phyloP scores from a whole-genome alignment of 345 rosid genomes.

The Bruguiera sexangula region DNA sequence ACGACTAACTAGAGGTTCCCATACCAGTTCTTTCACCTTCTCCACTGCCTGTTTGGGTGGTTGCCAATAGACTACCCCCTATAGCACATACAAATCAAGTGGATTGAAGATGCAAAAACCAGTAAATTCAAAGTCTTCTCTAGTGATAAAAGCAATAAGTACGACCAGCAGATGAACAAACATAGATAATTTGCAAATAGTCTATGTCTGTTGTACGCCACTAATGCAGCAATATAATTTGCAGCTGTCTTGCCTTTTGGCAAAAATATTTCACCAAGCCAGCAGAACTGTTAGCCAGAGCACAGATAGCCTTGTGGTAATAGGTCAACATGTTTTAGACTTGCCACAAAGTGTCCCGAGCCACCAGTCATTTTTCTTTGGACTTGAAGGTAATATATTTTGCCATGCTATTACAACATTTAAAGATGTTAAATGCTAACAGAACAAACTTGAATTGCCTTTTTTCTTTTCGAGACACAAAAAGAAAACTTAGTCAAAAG shows the following conservation, averaged over 20 bases:
- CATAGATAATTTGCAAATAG: neutral
- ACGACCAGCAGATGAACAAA: neutral
- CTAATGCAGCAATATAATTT: too few relatives aligned
- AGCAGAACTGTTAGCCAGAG: neutral
- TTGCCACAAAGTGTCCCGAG: too few relatives aligned
- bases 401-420: neutral
- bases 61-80: conserved; percentile 96
- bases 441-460: neutral
- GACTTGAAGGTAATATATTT: neutral
- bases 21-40: conserved; percentile 71
- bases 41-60: conserved; percentile 79
- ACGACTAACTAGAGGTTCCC: conserved; percentile 69
- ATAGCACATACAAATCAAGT: conserved; percentile 4
- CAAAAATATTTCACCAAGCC: neutral
- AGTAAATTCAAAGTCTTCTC: neutral
- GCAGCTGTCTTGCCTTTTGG: neutral
- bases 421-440: neutral
- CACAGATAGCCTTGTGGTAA: neutral
- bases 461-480: neutral
- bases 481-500: neutral
- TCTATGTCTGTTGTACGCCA: too few relatives aligned
- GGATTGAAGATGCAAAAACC: neutral
- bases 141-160: neutral
- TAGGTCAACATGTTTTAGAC: neutral
- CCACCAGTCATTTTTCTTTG: neutral